Percentiles rank a stretch among this genome's conserved stretches.
phyloP scores from a whole-genome alignment of 164 flowering plant species.

The Paratinospora sagittata region DNA sequence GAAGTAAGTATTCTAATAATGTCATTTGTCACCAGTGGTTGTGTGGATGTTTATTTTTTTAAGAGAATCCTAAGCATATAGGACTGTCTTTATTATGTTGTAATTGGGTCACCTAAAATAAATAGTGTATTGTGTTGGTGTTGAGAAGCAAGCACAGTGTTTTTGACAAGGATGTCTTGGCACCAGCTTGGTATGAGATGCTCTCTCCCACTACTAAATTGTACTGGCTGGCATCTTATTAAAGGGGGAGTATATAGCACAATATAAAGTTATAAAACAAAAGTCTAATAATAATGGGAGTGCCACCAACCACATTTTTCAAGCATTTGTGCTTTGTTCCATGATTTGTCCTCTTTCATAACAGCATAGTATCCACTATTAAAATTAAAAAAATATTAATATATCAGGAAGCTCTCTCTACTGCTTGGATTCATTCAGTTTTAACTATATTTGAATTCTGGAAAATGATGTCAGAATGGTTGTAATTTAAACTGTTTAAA shows the following conservation, averaged over 20 bases:
- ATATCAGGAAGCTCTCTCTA: no score
- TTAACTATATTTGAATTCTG: no score
- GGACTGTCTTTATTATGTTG: no score
- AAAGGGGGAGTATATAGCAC: background rate
- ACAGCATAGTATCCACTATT: background rate
- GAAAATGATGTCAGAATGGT: no score
- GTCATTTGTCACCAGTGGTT: no score
- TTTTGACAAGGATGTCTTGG: background rate
- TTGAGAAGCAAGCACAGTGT: background rate
- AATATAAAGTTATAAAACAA: background rate
- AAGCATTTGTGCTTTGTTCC: constrained; percentile 1
- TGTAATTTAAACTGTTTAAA: no score
- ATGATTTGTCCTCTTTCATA: background rate
- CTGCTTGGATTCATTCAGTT: no score
- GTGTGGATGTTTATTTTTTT: no score
- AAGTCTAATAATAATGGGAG: background rate
- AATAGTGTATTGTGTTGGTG: background rate
- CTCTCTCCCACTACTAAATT: background rate
- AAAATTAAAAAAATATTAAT: no score
- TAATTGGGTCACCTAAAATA: background rate
- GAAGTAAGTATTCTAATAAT: no score
- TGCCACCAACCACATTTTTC: background rate
- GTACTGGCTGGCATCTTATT: background rate
- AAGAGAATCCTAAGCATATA: no score
- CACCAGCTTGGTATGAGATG: background rate